phyloP scores from a whole-genome alignment of 371 early-diverging fungal species.

The Mucor indicus region DNA sequence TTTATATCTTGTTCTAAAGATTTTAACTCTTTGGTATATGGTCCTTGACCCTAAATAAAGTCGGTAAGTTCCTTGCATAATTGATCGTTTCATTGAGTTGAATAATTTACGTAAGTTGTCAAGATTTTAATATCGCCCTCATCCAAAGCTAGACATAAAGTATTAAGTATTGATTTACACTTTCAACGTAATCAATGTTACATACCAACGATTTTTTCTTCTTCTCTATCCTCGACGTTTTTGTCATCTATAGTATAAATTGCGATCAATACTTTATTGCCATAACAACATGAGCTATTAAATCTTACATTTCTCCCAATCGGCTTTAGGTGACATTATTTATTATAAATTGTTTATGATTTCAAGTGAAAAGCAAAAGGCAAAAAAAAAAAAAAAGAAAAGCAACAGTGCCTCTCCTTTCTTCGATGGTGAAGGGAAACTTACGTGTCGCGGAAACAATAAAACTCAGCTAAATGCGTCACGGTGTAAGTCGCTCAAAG shows the following conservation, averaged over 20 bases:
- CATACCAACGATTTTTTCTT: conserved; percentile 89
- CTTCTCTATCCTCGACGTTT: conserved; percentile 71
- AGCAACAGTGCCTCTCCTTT: too few species aligned
- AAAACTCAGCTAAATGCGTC: too few species aligned
- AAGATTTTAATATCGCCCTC: conserved; percentile 96
- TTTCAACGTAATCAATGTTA: too few species aligned
- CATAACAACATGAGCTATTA: background rate
- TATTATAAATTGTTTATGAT: conserved; percentile 1
- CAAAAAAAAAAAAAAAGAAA: too few species aligned
- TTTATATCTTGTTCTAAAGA: conserved; percentile 90
- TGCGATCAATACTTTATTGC: background rate
- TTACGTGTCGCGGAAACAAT: conserved; percentile 16
- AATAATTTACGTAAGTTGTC: conserved; percentile 77
- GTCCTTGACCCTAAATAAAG: conserved; percentile 98
- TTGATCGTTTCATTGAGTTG: too few species aligned
- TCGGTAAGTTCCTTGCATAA: too few species aligned
- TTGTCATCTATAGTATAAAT: conserved; percentile 69
- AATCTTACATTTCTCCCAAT: conserved; percentile 97
- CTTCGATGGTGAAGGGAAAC: too few species aligned
- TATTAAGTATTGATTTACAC: too few species aligned
- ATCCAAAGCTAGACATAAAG: conserved; percentile 86
- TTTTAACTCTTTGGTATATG: conserved; percentile 92
- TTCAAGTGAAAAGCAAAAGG: background rate
- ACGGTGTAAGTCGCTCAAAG: too few species aligned
- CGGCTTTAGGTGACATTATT: conserved; percentile 29